Evolutionary conservation across 192 early-diverging fungal genomes (phyloP), one percentile per base, ranked within the genome.

Genomic region (Coemansia sp.): DNA sequence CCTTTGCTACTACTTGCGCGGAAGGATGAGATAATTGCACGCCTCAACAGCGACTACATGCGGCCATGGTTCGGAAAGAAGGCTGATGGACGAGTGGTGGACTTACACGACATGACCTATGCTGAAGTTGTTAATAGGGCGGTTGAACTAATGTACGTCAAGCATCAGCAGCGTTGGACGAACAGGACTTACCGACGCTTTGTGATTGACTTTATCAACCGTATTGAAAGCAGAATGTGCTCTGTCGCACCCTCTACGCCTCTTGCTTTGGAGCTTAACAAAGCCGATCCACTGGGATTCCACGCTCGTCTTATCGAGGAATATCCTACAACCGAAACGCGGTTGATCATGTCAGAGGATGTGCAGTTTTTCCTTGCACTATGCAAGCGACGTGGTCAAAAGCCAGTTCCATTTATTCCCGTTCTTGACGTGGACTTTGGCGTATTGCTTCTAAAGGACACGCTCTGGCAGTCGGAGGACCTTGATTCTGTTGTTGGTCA

Each of bases 1-100:
- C 49, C 87, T 9, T 65, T 86, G 58, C 85, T 86, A 56, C 71
- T 97, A 49, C 48, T 88, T 53, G 86, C 87, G 28, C 65, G 50
- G 41, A 59, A 91, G 85, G 89, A 90, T 55, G 94, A 96, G 74
- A 84, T 96, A 49, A 84, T 92, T 32, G 71, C 94, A n/a, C n/a
- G n/a, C n/a, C n/a, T n/a, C n/a, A n/a, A n/a, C n/a, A n/a, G n/a
- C n/a, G n/a, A n/a, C n/a, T 60, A 60, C 25, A 30, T 94, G 80
- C 92, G 93, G 82, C 90, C 91, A n/a, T 98, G 96, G 96, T 98
- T 98, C 74, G 94, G 93, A 48, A 78, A 80, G 60, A 96, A 95
- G 83, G 66, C 82, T 5, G 83, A 89, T 58, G 93, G 92, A 21
- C 73, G 70, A 3, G 78, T 88, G 47, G 89, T 85, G 27, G 93